Evolutionary conservation across 1,139 yeast genomes (phyloP).

Genomic region (Kodamaea sp.): DNA sequence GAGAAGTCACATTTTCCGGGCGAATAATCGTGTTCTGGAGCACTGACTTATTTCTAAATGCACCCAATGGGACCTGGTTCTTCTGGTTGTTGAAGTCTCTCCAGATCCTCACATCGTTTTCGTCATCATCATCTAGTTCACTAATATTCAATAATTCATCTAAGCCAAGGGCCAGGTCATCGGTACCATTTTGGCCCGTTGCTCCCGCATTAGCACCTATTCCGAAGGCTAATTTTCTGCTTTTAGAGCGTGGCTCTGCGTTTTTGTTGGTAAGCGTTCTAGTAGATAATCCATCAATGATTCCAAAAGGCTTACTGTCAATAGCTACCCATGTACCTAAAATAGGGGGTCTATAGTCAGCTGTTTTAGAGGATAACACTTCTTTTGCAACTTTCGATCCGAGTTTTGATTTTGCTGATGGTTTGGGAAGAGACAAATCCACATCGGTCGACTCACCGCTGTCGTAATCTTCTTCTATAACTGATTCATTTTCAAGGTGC

Average conservation of each 20-base stretch:
- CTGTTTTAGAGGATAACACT: conserved; percentile 79
- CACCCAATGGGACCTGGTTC: conserved; percentile 78
- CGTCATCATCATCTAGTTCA: conserved; percentile 80
- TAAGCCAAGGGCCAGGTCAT: conserved; percentile 66
- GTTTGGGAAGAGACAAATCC: conserved; percentile 72
- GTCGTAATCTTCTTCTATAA: conserved; percentile 34
- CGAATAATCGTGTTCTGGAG: conserved; percentile 30
- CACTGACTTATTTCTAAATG: conserved; percentile 79
- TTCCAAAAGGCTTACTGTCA: conserved; percentile 82
- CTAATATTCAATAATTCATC: conserved; percentile 88
- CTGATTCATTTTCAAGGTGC: conserved; percentile 7
- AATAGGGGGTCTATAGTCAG: conserved; percentile 87
- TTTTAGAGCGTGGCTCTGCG: conserved; percentile 21
- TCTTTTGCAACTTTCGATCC: conserved; percentile 86
- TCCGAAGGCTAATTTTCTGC: conserved; percentile 18
- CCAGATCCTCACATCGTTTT: conserved; percentile 54
- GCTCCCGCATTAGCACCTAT: conserved; percentile 3
- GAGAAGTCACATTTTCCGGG: conserved; percentile 25
- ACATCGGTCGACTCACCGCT: conserved; percentile 92
- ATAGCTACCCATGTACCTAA: conserved; percentile 89
- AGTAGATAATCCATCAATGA: conserved; percentile 91
- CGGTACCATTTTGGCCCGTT: conserved; percentile 28
- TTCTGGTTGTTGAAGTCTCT: conserved; percentile 51
- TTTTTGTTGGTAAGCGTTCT: conserved; percentile 52
- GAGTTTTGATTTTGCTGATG: conserved; percentile 51